Evolutionary conservation across 768 basidiomycete species (phyloP).

Genomic region (Rhizopogon sp.): DNA sequence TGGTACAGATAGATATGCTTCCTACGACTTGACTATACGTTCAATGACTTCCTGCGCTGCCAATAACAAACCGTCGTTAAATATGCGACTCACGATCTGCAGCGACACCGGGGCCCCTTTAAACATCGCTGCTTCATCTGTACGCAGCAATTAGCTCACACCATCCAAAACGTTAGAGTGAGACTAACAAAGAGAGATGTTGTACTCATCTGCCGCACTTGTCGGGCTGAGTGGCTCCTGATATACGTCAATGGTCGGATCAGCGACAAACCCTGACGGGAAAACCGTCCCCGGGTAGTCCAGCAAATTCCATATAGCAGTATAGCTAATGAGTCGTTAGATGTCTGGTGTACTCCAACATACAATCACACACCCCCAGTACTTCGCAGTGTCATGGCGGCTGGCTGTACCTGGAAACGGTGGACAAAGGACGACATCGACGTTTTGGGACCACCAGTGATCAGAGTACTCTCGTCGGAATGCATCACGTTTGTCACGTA

Average conservation of each 20-base stretch:
- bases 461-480: constrained; percentile 27
- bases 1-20: too few relatives aligned
- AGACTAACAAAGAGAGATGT: constrained; percentile 14
- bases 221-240: constrained; percentile 5
- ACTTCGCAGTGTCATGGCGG: constrained; percentile 28
- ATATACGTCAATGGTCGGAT: constrained; percentile 12
- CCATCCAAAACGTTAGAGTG: not conserved
- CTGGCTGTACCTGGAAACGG: constrained; percentile 30
- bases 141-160: not conserved
- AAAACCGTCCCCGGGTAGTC: constrained; percentile 36
- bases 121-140: constrained; percentile 18
- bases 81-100: constrained; percentile 20
- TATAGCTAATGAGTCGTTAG: constrained; percentile 25
- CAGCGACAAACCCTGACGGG: constrained; percentile 25
- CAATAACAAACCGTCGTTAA: constrained; percentile 21
- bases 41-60: constrained; percentile 21
- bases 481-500: constrained; percentile 24
- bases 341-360: constrained; percentile 3
- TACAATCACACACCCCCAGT: constrained; percentile 27
- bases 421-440: constrained; percentile 35
- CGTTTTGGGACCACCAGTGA: constrained; percentile 30
- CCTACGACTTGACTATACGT: constrained; percentile 17
- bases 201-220: constrained; percentile 18
- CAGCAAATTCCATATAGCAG: constrained; percentile 37
- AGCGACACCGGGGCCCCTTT: constrained; percentile 14